Base-by-base conservation (phyloP, 768 basidiomycete species). In the Hemileccinum impolitum region DNA sequence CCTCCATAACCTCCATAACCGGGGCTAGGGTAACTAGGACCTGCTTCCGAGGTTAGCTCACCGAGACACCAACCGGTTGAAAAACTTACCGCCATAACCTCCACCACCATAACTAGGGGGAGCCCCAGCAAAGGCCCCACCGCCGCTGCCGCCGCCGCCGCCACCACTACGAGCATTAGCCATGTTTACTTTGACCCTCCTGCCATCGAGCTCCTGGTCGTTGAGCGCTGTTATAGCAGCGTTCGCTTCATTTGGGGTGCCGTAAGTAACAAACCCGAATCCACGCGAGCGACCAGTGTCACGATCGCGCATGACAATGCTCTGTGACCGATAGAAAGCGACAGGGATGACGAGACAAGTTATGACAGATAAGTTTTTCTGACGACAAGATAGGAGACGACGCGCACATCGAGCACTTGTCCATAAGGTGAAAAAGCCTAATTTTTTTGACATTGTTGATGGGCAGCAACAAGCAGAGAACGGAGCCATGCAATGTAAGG, bases 251-350 rank as follows among this genome's bases (percentile, higher is more conserved):
- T 70, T 61, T 12, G 62, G 38, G 41, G 69, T 65, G 55, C 74
- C 68, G 69, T 75, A 94, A 47, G 90, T 94, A 53, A 97, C 94
- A 72, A 97, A 97, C 54, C 94, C 94, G 69, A 97, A 97, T 64
- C 94, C 94, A 66, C 94, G 87, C 56, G 92, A 95, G 65, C 94
- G 91, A 52, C 91, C 90, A 57, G 95, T 97, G 66, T 96, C 95
- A 67, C 94, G 91, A 75, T 98, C 94, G 75, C 91, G 88, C 94
- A 95, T 95, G 70, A 95, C 93, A 73, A 95, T 93, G 60, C 88
- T 89, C 92, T 96, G 57, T 71, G 67, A 50, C 43, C 38, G 44
- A 36, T 41, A 59, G 57, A 59, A 48, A 73, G 68, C 60, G 73
- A 64, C 68, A 69, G 44, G 9, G 42, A 37, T 10, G 41, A 39